Conservation (phyloP, 2,329 filamentous ascomycete species). For the Sporothrix curviconia region DNA sequence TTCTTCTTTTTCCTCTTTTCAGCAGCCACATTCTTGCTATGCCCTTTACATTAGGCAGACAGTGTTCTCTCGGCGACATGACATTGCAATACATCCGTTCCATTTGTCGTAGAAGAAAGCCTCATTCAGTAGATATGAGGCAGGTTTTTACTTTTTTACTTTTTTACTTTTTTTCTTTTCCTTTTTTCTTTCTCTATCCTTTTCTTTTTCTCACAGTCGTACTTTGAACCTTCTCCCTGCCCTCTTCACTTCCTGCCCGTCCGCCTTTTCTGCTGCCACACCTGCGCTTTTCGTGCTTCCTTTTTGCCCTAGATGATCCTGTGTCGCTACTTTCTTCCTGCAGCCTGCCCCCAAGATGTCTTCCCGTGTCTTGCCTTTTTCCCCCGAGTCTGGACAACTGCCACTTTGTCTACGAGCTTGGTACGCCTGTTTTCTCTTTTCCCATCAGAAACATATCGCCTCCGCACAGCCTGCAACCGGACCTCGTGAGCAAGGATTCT, state of each 20-base stretch:
- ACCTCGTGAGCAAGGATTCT: not conserved
- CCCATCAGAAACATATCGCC: slow-evolving; percentile 4
- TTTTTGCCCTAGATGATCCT: not conserved
- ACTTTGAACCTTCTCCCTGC: no score
- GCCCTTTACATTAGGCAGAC: no score
- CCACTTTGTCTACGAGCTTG: not conserved
- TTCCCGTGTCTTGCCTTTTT: not conserved
- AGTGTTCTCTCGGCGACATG: no score
- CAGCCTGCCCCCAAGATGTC: not conserved
- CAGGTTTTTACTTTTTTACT: no score
- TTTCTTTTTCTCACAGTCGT: not conserved
- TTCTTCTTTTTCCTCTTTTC: no score
- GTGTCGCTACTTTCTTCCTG: not conserved
- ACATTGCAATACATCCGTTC: no score
- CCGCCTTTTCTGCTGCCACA: no score
- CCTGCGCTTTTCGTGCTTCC: not conserved
- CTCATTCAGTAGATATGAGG: no score
- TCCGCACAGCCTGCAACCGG: not conserved
- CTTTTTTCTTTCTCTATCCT: no score
- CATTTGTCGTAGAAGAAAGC: no score
- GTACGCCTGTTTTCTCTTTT: slow-evolving; percentile 9
- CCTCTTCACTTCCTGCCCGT: not conserved
- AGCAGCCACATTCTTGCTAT: not conserved
- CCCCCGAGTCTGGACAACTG: not conserved
- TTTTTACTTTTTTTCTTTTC: no score